Conservation (phyloP, 805 yeast species). For the Priceomyces carsonii region DNA sequence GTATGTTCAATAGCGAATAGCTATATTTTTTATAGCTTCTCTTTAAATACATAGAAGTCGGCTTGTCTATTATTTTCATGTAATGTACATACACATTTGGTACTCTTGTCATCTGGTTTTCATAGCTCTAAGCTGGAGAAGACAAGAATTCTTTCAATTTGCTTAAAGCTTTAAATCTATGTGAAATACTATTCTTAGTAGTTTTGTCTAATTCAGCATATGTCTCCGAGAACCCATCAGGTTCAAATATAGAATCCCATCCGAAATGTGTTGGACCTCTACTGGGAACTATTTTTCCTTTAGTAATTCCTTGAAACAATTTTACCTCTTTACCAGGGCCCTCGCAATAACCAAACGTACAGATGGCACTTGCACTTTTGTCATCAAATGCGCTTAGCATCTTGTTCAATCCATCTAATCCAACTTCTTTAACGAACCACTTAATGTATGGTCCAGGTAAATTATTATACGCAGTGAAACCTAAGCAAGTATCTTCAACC, state of each 20-base stretch:
- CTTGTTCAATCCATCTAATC: slow-evolving; percentile 73
- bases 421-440: slow-evolving; percentile 83
- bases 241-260: slow-evolving; percentile 91
- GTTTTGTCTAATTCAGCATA: slow-evolving; percentile 87
- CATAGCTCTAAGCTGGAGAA: too few relatives aligned
- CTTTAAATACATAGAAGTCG: too few relatives aligned
- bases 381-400: slow-evolving; percentile 81
- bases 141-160: slow-evolving; percentile 61
- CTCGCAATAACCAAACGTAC: slow-evolving; percentile 89
- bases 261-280: slow-evolving; percentile 87
- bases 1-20: slow-evolving; percentile 28
- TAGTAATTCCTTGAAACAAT: slow-evolving; percentile 81
- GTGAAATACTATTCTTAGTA: slow-evolving; percentile 80
- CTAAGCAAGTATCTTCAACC: slow-evolving; percentile 93
- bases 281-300: slow-evolving; percentile 74
- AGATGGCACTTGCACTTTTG: slow-evolving; percentile 82
- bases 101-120: too few relatives aligned
- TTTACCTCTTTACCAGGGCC: slow-evolving; percentile 74
- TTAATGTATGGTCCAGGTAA: slow-evolving; percentile 95
- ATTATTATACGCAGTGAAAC: slow-evolving; percentile 72
- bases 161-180: slow-evolving; percentile 80
- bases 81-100: too few relatives aligned
- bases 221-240: slow-evolving; percentile 63
- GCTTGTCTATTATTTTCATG: too few relatives aligned
- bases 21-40: too few relatives aligned